Percentiles rank a stretch among this genome's conserved stretches.
Evolutionary conservation across 2,329 filamentous ascomycete species (phyloP).

Genomic region (Fusarium illudens): DNA sequence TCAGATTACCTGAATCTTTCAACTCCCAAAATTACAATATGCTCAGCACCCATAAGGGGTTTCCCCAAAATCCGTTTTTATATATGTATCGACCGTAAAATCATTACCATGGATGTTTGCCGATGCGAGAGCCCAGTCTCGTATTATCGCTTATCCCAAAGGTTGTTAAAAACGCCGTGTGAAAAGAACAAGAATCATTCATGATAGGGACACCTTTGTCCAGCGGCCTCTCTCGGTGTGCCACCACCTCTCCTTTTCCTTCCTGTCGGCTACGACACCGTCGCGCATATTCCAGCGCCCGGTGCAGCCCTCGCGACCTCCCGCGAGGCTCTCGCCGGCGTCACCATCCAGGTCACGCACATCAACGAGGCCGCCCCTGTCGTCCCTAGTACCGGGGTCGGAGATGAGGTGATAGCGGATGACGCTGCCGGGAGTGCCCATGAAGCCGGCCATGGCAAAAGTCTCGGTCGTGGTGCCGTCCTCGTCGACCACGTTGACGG

Average conservation of each 20-base stretch:
- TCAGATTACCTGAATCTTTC: neutral
- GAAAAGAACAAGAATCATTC: neutral
- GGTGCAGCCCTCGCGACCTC: conserved; percentile 52
- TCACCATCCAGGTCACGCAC: conserved; percentile 60
- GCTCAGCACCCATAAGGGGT: neutral
- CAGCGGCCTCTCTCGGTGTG: conserved; percentile 60
- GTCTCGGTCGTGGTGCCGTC: conserved; percentile 60
- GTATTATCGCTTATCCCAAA: neutral
- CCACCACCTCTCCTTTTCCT: conserved; percentile 60
- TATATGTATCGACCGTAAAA: conserved; percentile 23
- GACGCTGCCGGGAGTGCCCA: conserved; percentile 66
- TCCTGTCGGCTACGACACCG: conserved; percentile 52
- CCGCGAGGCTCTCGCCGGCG: conserved; percentile 54
- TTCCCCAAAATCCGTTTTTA: conserved; percentile 2
- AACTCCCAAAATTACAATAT: conserved; percentile 19
- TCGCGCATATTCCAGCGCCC: conserved; percentile 57
- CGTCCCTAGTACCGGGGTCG: conserved; percentile 64
- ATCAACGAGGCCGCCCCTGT: conserved; percentile 64
- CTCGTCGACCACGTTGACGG: conserved; percentile 65
- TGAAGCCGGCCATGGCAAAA: conserved; percentile 66
- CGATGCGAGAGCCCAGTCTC: neutral
- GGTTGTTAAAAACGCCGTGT: neutral
- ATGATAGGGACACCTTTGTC: conserved; percentile 42
- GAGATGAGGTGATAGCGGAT: conserved; percentile 69
- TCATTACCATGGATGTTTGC: conserved; percentile 18